Evolutionary conservation across 257 asterid genomes (phyloP).

Genomic region (Nicotiana knightiana): DNA sequence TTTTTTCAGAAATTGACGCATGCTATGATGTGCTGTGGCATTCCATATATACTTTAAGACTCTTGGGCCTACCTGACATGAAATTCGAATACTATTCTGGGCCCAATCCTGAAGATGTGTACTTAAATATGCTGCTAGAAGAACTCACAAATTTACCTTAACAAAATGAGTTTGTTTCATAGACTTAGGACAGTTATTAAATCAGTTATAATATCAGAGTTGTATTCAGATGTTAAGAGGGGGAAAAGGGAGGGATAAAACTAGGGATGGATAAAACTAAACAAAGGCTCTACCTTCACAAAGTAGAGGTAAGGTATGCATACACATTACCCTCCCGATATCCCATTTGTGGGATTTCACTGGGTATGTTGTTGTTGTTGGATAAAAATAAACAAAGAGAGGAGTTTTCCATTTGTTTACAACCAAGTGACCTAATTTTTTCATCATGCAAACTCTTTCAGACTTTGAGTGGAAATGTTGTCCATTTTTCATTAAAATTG

Average conservation of each 20-base stretch:
- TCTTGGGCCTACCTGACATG: neutral
- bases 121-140: conserved; percentile 5
- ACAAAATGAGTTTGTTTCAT: neutral
- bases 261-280: conserved; percentile 4
- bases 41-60: neutral
- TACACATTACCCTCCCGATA: no score
- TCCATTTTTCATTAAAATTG: neutral
- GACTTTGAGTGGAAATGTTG: neutral
- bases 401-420: neutral
- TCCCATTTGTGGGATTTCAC: no score
- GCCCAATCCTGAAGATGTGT: neutral
- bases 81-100: neutral
- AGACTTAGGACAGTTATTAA: neutral
- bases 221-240: neutral
- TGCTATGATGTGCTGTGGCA: conserved; percentile 1
- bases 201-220: neutral
- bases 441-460: neutral
- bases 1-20: neutral
- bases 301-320: no score
- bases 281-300: neutral
- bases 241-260: neutral
- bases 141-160: neutral
- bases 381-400: neutral
- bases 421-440: neutral
- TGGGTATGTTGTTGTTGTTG: neutral